phyloP scores from a whole-genome alignment of 257 asterid genomes.

The Solanum raphanifolium region DNA sequence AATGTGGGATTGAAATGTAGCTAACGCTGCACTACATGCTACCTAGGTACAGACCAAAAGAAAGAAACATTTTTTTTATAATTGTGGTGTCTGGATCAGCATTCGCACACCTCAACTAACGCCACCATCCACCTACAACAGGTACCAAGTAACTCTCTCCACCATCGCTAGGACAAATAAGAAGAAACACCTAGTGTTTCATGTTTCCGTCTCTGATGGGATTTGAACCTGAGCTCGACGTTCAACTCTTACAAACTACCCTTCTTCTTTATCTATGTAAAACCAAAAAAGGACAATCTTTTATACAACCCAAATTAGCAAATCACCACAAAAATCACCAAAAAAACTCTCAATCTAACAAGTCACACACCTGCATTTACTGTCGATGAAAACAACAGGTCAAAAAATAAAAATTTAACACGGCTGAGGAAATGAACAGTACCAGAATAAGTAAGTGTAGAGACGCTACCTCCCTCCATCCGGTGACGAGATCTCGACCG shows the following conservation, averaged over 20 bases:
- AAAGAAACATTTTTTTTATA: neutral
- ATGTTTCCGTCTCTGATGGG: neutral
- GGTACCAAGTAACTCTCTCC: neutral
- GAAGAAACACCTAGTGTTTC: neutral
- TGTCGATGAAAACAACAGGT: neutral
- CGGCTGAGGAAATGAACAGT: slow-evolving; percentile 59
- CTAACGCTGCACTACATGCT: neutral
- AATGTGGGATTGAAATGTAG: neutral
- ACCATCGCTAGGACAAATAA: neutral
- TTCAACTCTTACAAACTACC: neutral
- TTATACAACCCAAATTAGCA: neutral
- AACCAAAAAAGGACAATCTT: neutral
- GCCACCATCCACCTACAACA: neutral
- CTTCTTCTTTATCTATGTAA: neutral
- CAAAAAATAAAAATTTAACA: neutral
- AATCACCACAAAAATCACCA: neutral
- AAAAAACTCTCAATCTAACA: neutral
- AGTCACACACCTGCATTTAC: neutral
- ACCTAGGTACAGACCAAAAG: neutral
- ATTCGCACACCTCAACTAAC: neutral
- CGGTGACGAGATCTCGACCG: slow-evolving; percentile 78
- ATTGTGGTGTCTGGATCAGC: neutral
- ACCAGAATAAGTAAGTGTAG: slow-evolving; percentile 79
- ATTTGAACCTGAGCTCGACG: neutral
- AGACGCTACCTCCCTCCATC: slow-evolving; percentile 99